Conservation (phyloP, 257 asterid species). For the Craterostigma plantagineum region DNA sequence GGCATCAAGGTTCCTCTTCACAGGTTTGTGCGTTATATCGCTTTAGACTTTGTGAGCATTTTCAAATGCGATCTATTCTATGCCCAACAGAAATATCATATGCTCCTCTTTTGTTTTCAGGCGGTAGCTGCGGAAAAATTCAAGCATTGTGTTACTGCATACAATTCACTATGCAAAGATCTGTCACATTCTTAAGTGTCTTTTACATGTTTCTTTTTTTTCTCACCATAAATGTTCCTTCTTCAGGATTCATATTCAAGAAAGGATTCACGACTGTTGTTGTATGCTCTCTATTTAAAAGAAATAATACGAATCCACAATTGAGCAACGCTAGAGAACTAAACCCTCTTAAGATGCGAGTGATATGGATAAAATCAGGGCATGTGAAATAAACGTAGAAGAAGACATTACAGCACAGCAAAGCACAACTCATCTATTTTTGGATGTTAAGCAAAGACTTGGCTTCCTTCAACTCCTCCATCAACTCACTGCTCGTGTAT, state of each 20-base stretch:
- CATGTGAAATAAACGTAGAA: too few relatives aligned
- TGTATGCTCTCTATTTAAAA: too few relatives aligned
- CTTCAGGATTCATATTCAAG: too few relatives aligned
- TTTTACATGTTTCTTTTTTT: too few relatives aligned
- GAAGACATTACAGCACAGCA: neutral
- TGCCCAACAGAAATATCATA: neutral
- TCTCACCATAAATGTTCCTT: too few relatives aligned
- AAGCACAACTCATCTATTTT: constrained; percentile 25
- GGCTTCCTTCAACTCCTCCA: constrained; percentile 60
- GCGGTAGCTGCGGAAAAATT: constrained; percentile 69
- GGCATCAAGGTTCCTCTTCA: constrained; percentile 64
- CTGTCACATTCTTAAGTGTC: constrained; percentile 14
- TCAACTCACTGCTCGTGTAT: constrained; percentile 61
- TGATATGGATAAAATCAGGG: too few relatives aligned
- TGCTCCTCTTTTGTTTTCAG: constrained; percentile 17
- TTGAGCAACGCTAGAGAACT: too few relatives aligned
- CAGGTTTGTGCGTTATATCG: constrained; percentile 34
- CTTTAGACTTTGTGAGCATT: neutral
- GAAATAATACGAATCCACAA: too few relatives aligned
- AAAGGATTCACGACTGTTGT: too few relatives aligned
- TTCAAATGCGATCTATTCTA: neutral
- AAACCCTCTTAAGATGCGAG: too few relatives aligned
- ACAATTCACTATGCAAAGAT: constrained; percentile 51
- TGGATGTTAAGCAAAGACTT: constrained; percentile 73
- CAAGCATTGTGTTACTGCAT: constrained; percentile 56